Evolutionary conservation across 2,329 filamentous ascomycete species (phyloP), one percentile per base, ranked within the genome.

Genomic region (Akanthomyces dipterigenus): DNA sequence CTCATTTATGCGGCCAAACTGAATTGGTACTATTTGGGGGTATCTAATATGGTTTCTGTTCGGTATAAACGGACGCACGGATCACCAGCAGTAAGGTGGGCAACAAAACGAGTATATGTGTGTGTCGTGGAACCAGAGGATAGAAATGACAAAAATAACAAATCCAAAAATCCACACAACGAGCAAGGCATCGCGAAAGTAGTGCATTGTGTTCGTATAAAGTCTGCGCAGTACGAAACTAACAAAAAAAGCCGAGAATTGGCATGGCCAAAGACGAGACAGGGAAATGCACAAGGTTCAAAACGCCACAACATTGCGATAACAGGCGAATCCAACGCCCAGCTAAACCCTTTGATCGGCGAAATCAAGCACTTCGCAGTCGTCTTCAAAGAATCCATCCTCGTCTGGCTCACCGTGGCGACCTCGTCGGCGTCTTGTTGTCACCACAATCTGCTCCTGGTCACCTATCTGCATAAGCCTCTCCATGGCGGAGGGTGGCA

Each of bases 301-400:
- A 45, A 61, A 62, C 58, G 46, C 54, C 58, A 24, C 16, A 54
- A 50, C 46, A 22, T 43, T 53, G 20, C 43, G 40, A n/a, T 24
- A 55, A 42, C 18, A 48, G 38, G 22, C 18, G 45, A 50, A 26
- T 53, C 45, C 46, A 53, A 55, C 38, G n/a, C 22, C 20, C 55
- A 53, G 63, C 80, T 71, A 88, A 36, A 87, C 85, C 71, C 85
- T 77, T 74, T 88, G 85, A 68, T 86, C 85, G 26, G 91, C 90
- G 82, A 95, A 96, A 76, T 96, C 91, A 64, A 96, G 82, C 62
- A 96, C 89, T 72, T 96, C 91, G 67, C 90, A 95, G 70, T 96
- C 92, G 71, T 96, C 91, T 75, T 96, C 92, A 69, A 96, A 96
- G 73, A 96, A 96, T 2, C 88, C 89, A 60, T 88, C 86, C 62